These are phyloP conservation scores for Cucurbitaria berberidis DNA, from an alignment of 2,329 filamentous ascomycete species.

Conservation along the genomic window DNA sequence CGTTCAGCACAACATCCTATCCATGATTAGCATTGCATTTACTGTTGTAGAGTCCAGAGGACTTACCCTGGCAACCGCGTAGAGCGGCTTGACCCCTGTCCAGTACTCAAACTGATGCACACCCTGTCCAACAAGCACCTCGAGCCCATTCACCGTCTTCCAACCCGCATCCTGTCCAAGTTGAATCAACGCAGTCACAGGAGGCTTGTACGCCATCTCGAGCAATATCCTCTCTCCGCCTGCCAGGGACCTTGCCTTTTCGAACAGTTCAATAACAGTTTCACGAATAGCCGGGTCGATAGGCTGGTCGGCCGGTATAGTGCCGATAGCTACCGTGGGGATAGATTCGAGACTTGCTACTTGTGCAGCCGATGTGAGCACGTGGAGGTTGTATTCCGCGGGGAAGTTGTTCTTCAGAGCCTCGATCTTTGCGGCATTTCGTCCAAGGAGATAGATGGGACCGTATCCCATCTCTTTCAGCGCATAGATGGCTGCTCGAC, in stretches of 20 bases:
- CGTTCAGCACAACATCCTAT: constrained; percentile 26
- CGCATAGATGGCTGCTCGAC: constrained; percentile 88
- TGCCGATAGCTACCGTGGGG: constrained; percentile 80
- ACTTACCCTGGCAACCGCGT: constrained; percentile 69
- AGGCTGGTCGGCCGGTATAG: constrained; percentile 85
- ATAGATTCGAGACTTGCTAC: constrained; percentile 55
- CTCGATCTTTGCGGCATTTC: constrained; percentile 71
- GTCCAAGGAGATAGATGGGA: constrained; percentile 86
- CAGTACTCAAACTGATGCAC: constrained; percentile 85
- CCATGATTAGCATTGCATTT: constrained; percentile 5
- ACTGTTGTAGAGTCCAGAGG: not conserved
- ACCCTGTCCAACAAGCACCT: constrained; percentile 87
- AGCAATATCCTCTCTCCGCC: constrained; percentile 64
- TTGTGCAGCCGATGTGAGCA: constrained; percentile 57
- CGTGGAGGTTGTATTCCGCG: constrained; percentile 69
- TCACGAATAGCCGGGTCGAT: constrained; percentile 75
- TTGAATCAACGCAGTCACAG: constrained; percentile 82
- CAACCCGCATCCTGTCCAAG: constrained; percentile 79
- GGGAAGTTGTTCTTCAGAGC: constrained; percentile 76
- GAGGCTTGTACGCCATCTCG: constrained; percentile 97
- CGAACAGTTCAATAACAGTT: constrained; percentile 64
- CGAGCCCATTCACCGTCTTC: constrained; percentile 83
- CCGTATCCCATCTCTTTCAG: constrained; percentile 81
- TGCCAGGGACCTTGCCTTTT: constrained; percentile 35
- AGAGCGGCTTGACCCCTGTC: constrained; percentile 80